Conservation (phyloP, 495 filamentous ascomycete species). For the Margaritispora aquatica region DNA sequence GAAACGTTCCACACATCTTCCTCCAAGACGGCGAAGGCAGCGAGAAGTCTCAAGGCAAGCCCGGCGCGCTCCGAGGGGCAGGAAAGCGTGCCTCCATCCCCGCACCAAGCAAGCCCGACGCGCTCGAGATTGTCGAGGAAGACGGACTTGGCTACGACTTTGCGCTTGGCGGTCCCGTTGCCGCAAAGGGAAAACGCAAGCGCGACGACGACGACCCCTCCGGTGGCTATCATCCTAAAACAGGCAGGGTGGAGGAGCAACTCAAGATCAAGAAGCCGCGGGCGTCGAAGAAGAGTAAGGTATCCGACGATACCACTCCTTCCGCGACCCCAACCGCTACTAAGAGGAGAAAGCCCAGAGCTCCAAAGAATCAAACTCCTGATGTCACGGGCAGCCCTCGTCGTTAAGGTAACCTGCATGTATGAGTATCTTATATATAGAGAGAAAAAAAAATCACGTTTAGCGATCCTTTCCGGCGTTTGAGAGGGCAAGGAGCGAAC, state of each 20-base stretch:
- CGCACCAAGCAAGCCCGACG: constrained; percentile 23
- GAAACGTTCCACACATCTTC: constrained; percentile 77
- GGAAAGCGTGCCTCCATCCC: constrained; percentile 34
- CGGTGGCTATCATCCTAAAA: constrained; percentile 59
- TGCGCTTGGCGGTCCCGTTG: constrained; percentile 29
- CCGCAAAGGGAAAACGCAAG: constrained; percentile 43
- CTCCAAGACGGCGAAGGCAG: constrained; percentile 69
- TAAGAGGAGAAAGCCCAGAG: not conserved
- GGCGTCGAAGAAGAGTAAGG: constrained; percentile 14
- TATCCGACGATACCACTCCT: not conserved
- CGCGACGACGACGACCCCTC: constrained; percentile 54
- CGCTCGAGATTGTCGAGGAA: constrained; percentile 26
- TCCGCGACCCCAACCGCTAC: not conserved
- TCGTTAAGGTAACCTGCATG: not conserved
- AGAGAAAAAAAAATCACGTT: no score
- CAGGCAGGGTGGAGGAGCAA: constrained; percentile 2
- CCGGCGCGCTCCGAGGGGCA: constrained; percentile 29
- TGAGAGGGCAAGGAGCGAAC: not conserved
- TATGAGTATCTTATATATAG: no score
- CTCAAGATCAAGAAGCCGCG: constrained; percentile 16
- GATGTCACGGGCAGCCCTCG: not conserved
- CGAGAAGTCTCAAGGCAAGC: constrained; percentile 49
- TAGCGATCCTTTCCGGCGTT: not conserved
- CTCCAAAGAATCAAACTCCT: not conserved
- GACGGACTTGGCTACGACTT: constrained; percentile 28